Percentiles rank a stretch among this genome's conserved stretches.
Evolutionary conservation across 2,329 filamentous ascomycete genomes (phyloP).

Genomic region (Aspergillus cejpii): DNA sequence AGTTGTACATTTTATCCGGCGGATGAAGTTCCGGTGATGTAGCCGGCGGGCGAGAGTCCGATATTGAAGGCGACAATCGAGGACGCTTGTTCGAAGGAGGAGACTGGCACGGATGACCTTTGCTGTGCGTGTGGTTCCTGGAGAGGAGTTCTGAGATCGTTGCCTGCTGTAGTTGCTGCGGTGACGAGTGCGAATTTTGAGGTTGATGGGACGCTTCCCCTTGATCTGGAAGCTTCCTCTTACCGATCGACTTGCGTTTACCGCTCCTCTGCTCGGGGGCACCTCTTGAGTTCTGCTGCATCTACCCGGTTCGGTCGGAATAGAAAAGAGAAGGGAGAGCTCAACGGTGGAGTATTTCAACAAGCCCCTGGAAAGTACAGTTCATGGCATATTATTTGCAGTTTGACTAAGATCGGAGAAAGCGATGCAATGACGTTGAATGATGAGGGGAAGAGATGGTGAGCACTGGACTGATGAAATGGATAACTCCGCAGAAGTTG

Average conservation of each 20-base stretch:
- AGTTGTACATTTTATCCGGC: constrained; percentile 50
- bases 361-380: constrained; percentile 6
- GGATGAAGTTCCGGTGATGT: constrained; percentile 16
- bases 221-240: constrained; percentile 37
- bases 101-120: constrained; percentile 15
- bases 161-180: constrained; percentile 27
- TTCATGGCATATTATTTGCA: constrained; percentile 15
- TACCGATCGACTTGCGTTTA: constrained; percentile 39
- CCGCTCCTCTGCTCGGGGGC: constrained; percentile 38
- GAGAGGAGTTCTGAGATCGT: constrained; percentile 44
- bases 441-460: background rate
- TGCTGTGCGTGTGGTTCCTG: constrained; percentile 22
- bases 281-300: constrained; percentile 36
- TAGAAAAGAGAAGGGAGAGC: constrained; percentile 13
- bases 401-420: background rate
- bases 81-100: constrained; percentile 40
- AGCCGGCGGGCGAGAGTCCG: constrained; percentile 12
- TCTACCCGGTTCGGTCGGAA: constrained; percentile 37
- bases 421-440: constrained; percentile 3
- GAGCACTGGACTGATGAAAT: constrained; percentile 6
- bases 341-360: constrained; percentile 19
- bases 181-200: constrained; percentile 13
- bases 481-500: constrained; percentile 10
- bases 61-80: constrained; percentile 27
- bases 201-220: constrained; percentile 27